Evolutionary conservation across 352 stramenopile genomes (phyloP).

Genomic region (Phytophthora lateralis): DNA sequence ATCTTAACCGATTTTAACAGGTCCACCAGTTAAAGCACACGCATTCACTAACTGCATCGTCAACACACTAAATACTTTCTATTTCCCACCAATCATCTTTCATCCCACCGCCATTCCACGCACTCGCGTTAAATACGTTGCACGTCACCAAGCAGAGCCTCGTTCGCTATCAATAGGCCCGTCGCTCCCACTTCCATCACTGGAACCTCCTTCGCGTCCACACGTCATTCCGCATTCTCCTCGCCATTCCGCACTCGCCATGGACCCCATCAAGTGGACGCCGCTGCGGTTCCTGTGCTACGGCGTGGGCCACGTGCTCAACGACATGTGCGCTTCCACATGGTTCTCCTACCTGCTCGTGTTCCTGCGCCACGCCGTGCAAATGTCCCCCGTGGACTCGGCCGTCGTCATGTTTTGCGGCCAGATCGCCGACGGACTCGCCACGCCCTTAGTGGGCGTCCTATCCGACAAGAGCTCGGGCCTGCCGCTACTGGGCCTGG

Average conservation of each 20-base stretch:
- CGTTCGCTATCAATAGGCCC: too few relatives aligned
- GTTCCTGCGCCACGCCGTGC: conserved; percentile 69
- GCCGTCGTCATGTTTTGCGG: conserved; percentile 88
- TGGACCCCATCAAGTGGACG: conserved; percentile 54
- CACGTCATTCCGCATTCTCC: not conserved
- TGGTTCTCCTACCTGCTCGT: conserved; percentile 91
- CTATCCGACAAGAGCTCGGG: conserved; percentile 72
- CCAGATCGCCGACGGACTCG: conserved; percentile 82
- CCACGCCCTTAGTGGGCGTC: conserved; percentile 81
- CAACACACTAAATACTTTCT: too few relatives aligned
- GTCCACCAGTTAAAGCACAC: too few relatives aligned
- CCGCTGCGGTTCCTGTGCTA: conserved; percentile 68
- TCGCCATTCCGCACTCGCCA: not conserved
- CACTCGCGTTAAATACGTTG: too few relatives aligned
- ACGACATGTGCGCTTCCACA: conserved; percentile 89
- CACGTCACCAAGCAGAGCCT: too few relatives aligned
- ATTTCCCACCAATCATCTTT: too few relatives aligned
- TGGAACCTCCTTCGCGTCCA: not conserved
- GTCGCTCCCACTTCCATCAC: not conserved
- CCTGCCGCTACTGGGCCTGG: conserved; percentile 66
- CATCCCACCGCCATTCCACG: too few relatives aligned
- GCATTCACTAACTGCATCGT: too few relatives aligned
- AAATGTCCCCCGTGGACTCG: conserved; percentile 75
- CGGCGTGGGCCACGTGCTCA: conserved; percentile 84
- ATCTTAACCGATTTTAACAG: too few relatives aligned